Base-by-base conservation (phyloP, 1,284 basidiomycete genomes). In the Hypsizygus ulmarius region DNA sequence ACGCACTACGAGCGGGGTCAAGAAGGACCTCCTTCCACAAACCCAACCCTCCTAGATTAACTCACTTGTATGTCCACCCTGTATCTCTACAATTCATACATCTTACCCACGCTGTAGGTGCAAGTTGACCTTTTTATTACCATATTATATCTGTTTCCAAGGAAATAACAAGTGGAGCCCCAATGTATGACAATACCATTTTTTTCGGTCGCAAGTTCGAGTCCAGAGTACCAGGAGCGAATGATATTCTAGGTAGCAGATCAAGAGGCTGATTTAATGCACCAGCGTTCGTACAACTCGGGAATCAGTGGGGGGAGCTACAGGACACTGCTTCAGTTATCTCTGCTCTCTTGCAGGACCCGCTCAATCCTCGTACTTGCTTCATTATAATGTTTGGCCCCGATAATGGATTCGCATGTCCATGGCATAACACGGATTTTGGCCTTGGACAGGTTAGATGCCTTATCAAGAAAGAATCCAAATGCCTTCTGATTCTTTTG, bases 1-100 rank as follows among this genome's bases (percentile, higher is more conserved):
- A 29, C 37, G 50, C 32, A 30, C 46, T 30, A 37, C 54, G 32
- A 44, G 55, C 45, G 21, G 21, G 7, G 40, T 51, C 27, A 58
- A 56, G 49, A 64, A 62, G 46, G 55, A 58, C 25, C 21, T 46
- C 12, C 39, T 29, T 48, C 15, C 42, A 3, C 50, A 53, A 15
- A 21, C 52, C 18, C 55, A 57, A 35, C 18, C 54, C 43, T 21
- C 47, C 5, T 49, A 47, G 8, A 5, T 40, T 33, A 32, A 37
- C 32, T 30, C 36, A 42, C 39, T 28, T 38, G 43, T 54, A 49
- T 28, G 53, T 52, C 29, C 7, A 38, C 12, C 7, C 3, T 12
- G 30, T 21, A 29, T 11, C 6, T 16, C 27, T 2, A 38, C 10
- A 16, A 19, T 11, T n/a, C 9, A 21, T 15, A 27, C 15, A 2